Percentiles rank a stretch among this genome's conserved stretches.
Evolutionary conservation across 2,329 filamentous ascomycete species (phyloP).

Genomic region (Epichloe gansuensis): DNA sequence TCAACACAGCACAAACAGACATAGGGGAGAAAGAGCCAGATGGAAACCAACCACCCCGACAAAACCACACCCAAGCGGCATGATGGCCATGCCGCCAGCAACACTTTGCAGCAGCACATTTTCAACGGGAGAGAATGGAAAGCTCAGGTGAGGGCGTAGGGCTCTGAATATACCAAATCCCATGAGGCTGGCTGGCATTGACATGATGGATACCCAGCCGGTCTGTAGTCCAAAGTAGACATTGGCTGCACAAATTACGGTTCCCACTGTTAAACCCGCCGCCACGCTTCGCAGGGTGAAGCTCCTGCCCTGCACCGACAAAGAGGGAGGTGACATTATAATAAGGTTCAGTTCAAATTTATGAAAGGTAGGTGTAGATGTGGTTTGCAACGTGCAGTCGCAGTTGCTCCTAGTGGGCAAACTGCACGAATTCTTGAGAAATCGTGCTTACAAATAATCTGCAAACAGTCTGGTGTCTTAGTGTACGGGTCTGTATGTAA

Average conservation of each 20-base stretch:
- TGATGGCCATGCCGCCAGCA: conserved; percentile 87
- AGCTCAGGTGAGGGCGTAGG: conserved; percentile 55
- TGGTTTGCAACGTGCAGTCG: not conserved
- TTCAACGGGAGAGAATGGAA: conserved; percentile 86
- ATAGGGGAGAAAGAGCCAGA: not conserved
- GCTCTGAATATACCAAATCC: conserved; percentile 89
- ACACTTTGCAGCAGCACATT: conserved; percentile 96
- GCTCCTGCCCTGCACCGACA: conserved; percentile 39
- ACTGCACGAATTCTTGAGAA: not conserved
- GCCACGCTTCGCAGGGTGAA: conserved; percentile 75
- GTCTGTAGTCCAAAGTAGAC: conserved; percentile 98
- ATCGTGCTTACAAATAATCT: not conserved
- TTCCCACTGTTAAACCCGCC: conserved; percentile 71
- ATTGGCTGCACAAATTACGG: conserved; percentile 90
- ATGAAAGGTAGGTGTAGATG: no score
- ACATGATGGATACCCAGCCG: conserved; percentile 65
- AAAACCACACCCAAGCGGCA: conserved; percentile 91
- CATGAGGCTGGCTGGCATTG: conserved; percentile 88
- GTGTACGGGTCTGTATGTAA: not conserved
- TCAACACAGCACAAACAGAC: conserved; percentile 3
- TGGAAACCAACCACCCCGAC: conserved; percentile 59
- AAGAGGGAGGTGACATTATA: conserved; percentile 3
- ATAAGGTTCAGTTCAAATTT: not conserved
- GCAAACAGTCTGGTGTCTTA: no score
- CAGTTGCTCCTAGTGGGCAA: not conserved